These are phyloP conservation scores for Corallochytrium limacisporum DNA, from an alignment of 78 protist species.

Conservation along the genomic window DNA sequence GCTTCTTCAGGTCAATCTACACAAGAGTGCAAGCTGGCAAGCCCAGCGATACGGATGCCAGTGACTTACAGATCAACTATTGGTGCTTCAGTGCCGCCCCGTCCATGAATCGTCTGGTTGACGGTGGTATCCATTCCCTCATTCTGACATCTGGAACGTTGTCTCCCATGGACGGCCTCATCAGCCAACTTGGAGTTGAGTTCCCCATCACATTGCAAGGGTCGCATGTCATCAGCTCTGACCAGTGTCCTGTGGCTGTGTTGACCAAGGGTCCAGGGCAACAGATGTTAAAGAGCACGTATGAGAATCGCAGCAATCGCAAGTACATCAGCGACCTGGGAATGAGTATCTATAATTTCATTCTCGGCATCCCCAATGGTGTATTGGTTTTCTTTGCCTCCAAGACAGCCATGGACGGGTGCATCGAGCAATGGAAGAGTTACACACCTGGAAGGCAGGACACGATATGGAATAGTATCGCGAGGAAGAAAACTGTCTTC, in stretches of 20 bases:
- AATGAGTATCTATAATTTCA: slow-evolving; percentile 14
- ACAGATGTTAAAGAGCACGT: slow-evolving; percentile 30
- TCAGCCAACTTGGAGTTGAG: slow-evolving; percentile 5
- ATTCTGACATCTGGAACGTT: slow-evolving; percentile 93
- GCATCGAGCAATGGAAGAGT: slow-evolving; percentile 34
- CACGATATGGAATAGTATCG: background rate
- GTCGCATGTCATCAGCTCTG: slow-evolving; percentile 47
- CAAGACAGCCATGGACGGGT: slow-evolving; percentile 32
- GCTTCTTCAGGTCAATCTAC: no score
- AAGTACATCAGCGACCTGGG: slow-evolving; percentile 63
- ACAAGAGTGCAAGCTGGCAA: background rate
- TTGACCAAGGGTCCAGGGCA: slow-evolving; percentile 12
- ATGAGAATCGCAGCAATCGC: slow-evolving; percentile 1
- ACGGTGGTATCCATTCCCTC: slow-evolving; percentile 11
- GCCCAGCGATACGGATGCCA: background rate
- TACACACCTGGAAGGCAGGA: no score
- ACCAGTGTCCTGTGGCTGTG: slow-evolving; percentile 47
- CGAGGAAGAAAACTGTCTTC: slow-evolving; percentile 13
- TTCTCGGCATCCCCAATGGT: slow-evolving; percentile 68
- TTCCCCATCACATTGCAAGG: slow-evolving; percentile 35
- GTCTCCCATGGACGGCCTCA: slow-evolving; percentile 74
- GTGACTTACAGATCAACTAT: background rate
- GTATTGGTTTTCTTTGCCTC: slow-evolving; percentile 94
- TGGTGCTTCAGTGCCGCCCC: slow-evolving; percentile 8
- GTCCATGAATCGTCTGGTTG: background rate